Base-by-base conservation (phyloP, 441 rosid species). In the Eruca vesicaria region DNA sequence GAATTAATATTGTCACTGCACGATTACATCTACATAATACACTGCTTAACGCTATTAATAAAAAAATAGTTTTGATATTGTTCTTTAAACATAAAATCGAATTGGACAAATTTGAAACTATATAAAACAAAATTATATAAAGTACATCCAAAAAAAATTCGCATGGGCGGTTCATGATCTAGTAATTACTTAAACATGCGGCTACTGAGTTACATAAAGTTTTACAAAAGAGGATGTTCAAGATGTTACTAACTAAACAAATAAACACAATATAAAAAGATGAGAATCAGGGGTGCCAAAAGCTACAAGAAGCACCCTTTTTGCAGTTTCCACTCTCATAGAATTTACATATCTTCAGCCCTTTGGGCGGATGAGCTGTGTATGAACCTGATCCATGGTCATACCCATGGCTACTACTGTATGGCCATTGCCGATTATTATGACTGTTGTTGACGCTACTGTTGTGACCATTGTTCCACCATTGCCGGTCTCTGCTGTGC, bases 251-350 rank as follows among this genome's bases (percentile, higher is more conserved):
- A 28, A 33, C 63, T 38, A 33, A 72, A 60, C 43, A 66, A 41
- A 41, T 43, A 78, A 61, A 73, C 62, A 72, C 63, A 61, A 36
- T 36, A 55, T 55, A 72, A 36, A 74, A 31, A 72, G 31, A 33
- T 16, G 60, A 61, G 59, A 55, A 66, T 89, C 74, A 84, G 26
- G 92, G 95, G 80, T 97, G 99, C 88, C 88, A 85, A 85, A 67
- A 94, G 81, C 86, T 86, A 78, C 98, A 94, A 14, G 91, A 84
- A 33, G 94, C 88, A 58, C 98, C 99, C 83, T 76, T 94, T 83
- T 82, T 94, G 91, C 98, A 92, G 57, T 70, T 16, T 58, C 98
- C 99, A 50, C 55, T 87, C 86, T 84, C 96, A 16, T 92, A 74
- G 74, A 84, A 94, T 85, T 94, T 97, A 84, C 98, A 97, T 9